These are phyloP conservation scores for Podospora tetraspora DNA, from an alignment of 495 filamentous ascomycete species.

Conservation along the genomic window DNA sequence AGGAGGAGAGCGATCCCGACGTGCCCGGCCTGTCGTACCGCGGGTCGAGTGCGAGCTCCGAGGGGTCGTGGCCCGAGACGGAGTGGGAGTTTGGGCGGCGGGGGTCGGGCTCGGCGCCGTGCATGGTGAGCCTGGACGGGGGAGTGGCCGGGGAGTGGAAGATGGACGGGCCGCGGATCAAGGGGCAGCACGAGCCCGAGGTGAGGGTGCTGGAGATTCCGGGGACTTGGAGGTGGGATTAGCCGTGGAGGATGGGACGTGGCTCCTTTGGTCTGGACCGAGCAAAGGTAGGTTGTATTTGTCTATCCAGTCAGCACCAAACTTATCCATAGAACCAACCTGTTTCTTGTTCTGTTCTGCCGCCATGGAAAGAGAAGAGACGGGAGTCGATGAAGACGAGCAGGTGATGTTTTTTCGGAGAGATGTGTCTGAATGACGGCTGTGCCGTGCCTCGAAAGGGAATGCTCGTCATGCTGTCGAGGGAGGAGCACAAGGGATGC, in stretches of 20 bases:
- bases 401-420: not conserved
- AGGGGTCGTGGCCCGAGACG: not conserved
- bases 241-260: not conserved
- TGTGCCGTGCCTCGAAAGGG: not conserved
- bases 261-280: not conserved
- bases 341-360: not conserved
- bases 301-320: not conserved
- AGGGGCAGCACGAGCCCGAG: constrained; percentile 5
- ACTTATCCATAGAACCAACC: not conserved
- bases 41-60: not conserved
- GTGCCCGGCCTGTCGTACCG: not conserved
- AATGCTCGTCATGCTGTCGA: not conserved
- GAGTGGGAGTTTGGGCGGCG: not conserved
- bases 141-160: not conserved
- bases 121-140: not conserved
- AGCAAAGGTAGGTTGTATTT: not conserved
- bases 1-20: constrained; percentile 3
- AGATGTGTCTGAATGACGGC: not conserved
- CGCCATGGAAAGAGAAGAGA: no score
- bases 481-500: not conserved
- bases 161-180: not conserved
- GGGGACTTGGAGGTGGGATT: constrained; percentile 20
- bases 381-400: not conserved
- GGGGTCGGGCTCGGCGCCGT: not conserved
- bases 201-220: constrained; percentile 13